Evolutionary conservation across 192 early-diverging fungal species (phyloP), one percentile per base, ranked within the genome.

Genomic region (Chytriomyces sp.): DNA sequence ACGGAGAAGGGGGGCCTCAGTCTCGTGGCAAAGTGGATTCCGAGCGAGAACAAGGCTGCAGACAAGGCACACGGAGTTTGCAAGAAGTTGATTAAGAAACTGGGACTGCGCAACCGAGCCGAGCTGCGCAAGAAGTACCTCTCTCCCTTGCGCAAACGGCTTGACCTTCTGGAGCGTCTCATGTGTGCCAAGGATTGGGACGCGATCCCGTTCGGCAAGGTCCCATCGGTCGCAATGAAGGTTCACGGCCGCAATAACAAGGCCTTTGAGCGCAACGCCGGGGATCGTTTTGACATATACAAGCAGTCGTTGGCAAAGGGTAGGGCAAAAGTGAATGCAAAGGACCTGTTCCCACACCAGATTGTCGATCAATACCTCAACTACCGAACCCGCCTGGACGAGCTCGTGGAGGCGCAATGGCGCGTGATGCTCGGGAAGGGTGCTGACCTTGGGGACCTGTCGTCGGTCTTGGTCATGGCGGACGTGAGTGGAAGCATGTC

Each of bases 401-500:
- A 83, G n/a, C 31, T 82, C 26, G 22, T 70, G 17, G 68, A 70
- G 31, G 68, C 68, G n/a, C 68, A 70, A 55, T 70, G 68, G 68
- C 12, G 39, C 19, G 55, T 60, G 19, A 70, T 70, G 25, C 34
- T 52, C 3, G 53, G 72, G 38, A 71, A 74, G 39, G 69, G 71
- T 3, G 14, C 70, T 10, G 64, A 78, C 12, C 71, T 77, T 0
- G 12, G 75, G 44, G 25, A 77, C 28, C 33, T 85, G 63, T 73
- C 77, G 7, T 68, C 63, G 12, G 70, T 76, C 3, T 69, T 85
- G 26, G 82, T 81, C 0, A 74, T 85, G 25, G 84, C 82, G 39
- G 84, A 85, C 59, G 78, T 84, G 4, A 82, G 80, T 62, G 77
- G 78, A 4, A 83, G 81, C 2, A 85, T 85, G 84, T 52, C 37